Conservation (phyloP, 2,329 filamentous ascomycete genomes). For the Tolypocladium guangdongense region DNA sequence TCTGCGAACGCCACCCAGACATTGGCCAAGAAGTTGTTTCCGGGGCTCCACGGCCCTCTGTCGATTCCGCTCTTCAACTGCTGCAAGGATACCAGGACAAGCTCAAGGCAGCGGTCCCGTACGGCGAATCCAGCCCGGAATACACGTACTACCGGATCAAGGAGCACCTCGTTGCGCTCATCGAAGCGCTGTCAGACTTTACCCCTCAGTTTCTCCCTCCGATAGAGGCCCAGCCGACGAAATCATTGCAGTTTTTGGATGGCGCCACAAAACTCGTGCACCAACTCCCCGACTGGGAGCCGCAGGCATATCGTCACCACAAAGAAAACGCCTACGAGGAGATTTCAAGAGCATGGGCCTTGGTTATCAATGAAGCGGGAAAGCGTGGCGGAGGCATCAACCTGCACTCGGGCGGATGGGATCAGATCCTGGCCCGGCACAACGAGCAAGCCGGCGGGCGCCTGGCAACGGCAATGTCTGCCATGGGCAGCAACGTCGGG, state of each 20-base stretch:
- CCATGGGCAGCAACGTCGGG: slow-evolving; percentile 62
- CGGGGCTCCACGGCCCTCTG: slow-evolving; percentile 77
- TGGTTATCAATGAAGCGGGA: slow-evolving; percentile 81
- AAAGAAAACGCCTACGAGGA: slow-evolving; percentile 96
- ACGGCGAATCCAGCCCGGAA: slow-evolving; percentile 75
- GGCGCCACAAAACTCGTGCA: slow-evolving; percentile 86
- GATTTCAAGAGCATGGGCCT: slow-evolving; percentile 83
- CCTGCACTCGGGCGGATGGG: slow-evolving; percentile 84
- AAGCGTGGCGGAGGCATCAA: slow-evolving; percentile 88
- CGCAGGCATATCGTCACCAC: slow-evolving; percentile 76
- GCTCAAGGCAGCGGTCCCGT: slow-evolving; percentile 72
- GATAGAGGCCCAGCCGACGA: slow-evolving; percentile 71
- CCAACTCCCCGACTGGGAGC: slow-evolving; percentile 81
- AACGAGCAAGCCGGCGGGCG: slow-evolving; percentile 78
- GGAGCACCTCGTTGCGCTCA: slow-evolving; percentile 65
- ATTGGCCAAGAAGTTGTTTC: slow-evolving; percentile 76
- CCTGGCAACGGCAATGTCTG: slow-evolving; percentile 67
- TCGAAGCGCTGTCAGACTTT: slow-evolving; percentile 87
- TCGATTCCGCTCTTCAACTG: slow-evolving; percentile 68
- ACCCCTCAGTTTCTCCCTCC: slow-evolving; percentile 93
- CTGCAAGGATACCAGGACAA: slow-evolving; percentile 71
- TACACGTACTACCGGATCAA: slow-evolving; percentile 93
- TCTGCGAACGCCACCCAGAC: slow-evolving; percentile 82
- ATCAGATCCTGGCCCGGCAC: slow-evolving; percentile 76
- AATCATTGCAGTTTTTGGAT: slow-evolving; percentile 80